phyloP scores from a whole-genome alignment of 1,284 basidiomycete species.

The Cryptococcus sp. region DNA sequence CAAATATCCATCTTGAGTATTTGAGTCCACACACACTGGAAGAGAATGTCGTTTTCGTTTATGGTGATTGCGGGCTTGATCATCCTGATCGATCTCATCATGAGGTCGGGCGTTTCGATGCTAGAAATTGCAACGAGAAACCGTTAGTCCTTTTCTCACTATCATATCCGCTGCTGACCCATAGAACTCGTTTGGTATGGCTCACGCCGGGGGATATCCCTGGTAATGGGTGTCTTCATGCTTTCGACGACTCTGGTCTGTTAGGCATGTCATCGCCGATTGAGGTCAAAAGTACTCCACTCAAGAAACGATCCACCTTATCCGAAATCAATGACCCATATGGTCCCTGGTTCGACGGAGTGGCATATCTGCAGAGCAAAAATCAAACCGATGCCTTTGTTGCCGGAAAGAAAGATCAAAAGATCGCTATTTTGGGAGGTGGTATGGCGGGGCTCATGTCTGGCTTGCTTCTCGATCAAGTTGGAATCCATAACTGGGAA shows the following conservation, averaged over 20 bases:
- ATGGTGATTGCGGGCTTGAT: slow-evolving; percentile 13
- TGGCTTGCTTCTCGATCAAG: slow-evolving; percentile 20
- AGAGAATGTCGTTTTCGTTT: slow-evolving; percentile 13
- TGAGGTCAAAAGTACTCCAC: background rate
- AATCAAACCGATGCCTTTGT: slow-evolving; percentile 15
- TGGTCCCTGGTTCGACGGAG: slow-evolving; percentile 24
- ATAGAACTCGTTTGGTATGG: slow-evolving; percentile 19
- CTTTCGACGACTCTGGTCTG: slow-evolving; percentile 11
- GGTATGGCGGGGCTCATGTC: slow-evolving; percentile 26
- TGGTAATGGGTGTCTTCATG: slow-evolving; percentile 13
- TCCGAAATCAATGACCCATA: slow-evolving; percentile 15
- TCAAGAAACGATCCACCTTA: slow-evolving; percentile 16
- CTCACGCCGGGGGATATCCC: slow-evolving; percentile 14
- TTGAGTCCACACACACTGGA: slow-evolving; percentile 4
- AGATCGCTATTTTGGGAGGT: slow-evolving; percentile 24
- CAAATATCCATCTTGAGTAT: slow-evolving; percentile 16
- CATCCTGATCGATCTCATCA: slow-evolving; percentile 14
- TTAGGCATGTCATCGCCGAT: slow-evolving; percentile 6
- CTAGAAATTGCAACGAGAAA: slow-evolving; percentile 10
- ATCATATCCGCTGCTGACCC: background rate
- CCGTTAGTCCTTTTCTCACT: slow-evolving; percentile 9
- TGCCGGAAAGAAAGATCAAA: slow-evolving; percentile 17
- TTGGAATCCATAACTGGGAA: slow-evolving; percentile 24
- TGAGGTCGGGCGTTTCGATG: slow-evolving; percentile 12
- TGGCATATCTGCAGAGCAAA: slow-evolving; percentile 15